phyloP scores from a whole-genome alignment of 805 yeast genomes.

The Candida anglica region DNA sequence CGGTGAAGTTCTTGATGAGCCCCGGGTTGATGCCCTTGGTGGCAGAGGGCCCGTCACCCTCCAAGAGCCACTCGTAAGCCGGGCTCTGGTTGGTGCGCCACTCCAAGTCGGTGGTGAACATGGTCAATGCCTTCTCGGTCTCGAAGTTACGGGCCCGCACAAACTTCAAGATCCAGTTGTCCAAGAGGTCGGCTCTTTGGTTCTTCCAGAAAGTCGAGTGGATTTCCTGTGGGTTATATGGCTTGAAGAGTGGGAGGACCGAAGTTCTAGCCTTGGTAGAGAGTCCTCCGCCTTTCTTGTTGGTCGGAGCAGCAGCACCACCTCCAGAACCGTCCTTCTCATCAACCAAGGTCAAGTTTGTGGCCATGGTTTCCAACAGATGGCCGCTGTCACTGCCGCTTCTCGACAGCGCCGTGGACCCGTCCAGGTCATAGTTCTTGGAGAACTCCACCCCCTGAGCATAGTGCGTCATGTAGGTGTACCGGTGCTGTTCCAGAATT shows the following conservation, averaged over 20 bases:
- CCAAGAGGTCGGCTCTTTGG: slow-evolving; percentile 72
- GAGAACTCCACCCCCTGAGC: neutral
- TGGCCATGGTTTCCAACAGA: slow-evolving; percentile 1
- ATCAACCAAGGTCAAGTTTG: slow-evolving; percentile 4
- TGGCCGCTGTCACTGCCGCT: neutral
- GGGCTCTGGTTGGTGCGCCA: slow-evolving; percentile 69
- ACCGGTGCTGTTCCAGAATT: slow-evolving; percentile 3
- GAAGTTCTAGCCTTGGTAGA: slow-evolving; percentile 2
- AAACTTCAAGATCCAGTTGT: slow-evolving; percentile 70
- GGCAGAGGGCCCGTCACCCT: slow-evolving; percentile 68
- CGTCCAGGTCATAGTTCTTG: slow-evolving; percentile 3
- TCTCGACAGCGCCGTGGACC: neutral
- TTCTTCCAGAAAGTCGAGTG: slow-evolving; percentile 28
- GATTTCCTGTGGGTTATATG: neutral
- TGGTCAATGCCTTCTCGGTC: slow-evolving; percentile 58
- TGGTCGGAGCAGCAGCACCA: neutral
- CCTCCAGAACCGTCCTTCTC: neutral
- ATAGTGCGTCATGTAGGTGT: slow-evolving; percentile 2
- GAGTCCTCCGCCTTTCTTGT: neutral
- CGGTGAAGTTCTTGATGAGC: slow-evolving; percentile 51
- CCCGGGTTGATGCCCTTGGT: slow-evolving; percentile 39
- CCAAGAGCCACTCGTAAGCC: slow-evolving; percentile 57
- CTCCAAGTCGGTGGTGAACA: slow-evolving; percentile 67
- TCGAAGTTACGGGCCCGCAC: slow-evolving; percentile 87
- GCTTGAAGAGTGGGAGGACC: neutral